Percentiles rank a stretch among this genome's conserved stretches.
Evolutionary conservation across 257 asterid genomes (phyloP).

Genomic region (Salvia miltiorrhiza): DNA sequence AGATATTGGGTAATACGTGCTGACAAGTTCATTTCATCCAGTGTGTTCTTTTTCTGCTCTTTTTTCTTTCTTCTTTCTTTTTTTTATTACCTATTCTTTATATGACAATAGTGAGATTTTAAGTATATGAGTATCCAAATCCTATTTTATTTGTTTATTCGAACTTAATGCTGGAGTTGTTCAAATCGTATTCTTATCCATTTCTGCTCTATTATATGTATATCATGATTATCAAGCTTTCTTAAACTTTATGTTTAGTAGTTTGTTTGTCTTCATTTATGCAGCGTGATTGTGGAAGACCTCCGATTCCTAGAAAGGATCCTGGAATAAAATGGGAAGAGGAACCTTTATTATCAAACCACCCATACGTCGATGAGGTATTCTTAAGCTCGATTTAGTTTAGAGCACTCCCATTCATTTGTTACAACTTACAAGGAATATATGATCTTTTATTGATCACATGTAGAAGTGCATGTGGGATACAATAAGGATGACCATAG

Average conservation of each 20-base stretch:
- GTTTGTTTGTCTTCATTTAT: conserved; percentile 17
- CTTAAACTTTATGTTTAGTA: conserved; percentile 21
- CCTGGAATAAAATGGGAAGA: conserved; percentile 86
- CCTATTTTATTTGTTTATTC: not conserved
- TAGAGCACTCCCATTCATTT: conserved; percentile 6
- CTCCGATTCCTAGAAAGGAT: conserved; percentile 86
- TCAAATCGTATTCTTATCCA: not conserved
- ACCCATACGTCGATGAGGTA: conserved; percentile 93
- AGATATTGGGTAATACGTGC: not conserved
- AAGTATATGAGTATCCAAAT: not conserved
- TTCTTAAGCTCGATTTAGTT: not conserved
- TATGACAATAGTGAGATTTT: not conserved
- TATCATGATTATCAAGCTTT: conserved; percentile 11
- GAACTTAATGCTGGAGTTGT: not conserved
- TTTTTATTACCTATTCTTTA: not conserved
- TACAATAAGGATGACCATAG: not conserved
- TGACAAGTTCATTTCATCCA: not conserved
- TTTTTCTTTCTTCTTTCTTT: not conserved
- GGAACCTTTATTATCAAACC: conserved; percentile 84
- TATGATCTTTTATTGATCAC: not conserved
- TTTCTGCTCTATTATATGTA: not conserved
- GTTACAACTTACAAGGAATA: not conserved
- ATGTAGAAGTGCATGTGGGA: not conserved
- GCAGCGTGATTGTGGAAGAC: conserved; percentile 94
- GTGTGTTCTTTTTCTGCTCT: not conserved